Evolutionary conservation across 2,329 filamentous ascomycete species (phyloP), one percentile per base, ranked within the genome.

Genomic region (Daldinia sp.): DNA sequence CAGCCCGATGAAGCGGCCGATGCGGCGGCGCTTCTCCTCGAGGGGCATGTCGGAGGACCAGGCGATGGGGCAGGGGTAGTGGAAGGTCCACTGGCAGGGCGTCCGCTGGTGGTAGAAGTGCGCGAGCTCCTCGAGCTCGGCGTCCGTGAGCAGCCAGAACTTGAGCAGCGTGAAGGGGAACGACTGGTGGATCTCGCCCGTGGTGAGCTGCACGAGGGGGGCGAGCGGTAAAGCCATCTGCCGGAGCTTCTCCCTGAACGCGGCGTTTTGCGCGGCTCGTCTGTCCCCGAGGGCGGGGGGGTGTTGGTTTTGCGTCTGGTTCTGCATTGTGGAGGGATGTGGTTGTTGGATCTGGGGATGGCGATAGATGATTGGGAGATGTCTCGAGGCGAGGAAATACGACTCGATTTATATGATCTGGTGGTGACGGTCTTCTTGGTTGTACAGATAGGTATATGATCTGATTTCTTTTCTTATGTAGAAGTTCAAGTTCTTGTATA

Each of bases 1-100:
- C 63, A 94, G 81, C 12, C 92, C 92, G 76, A 93, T 93, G 72
- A 94, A 94, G 72, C 87, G 84, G 51, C 91, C 92, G 76, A 93
- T 88, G 80, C 89, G 89, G 69, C 91, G 83, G 69, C 91, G 84
- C 83, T 94, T 94, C 76, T 94, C 86, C 78, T 89, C 87, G 28
- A 90, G 78, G 2, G 82, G 79, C 66, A 89, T 78, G 67, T 84
- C 80, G 4, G 79, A 78, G 1, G 79, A 77, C 91, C 91, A 93
- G 12, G 82, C 79, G 75, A 94, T 86, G n/a, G 87, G 88, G 72
- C 88, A 89, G 0, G 92, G 92, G 77, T 94, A 94, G 67, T 86
- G 82, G 56, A 78, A 72, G 2, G 86, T 85, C 81, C 83, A 88
- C n/a, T 78, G 76, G 65, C 82, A 82, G 0, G 87, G 88, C 0